Evolutionary conservation across 495 filamentous ascomycete genomes (phyloP).

Genomic region (Rhizodiscina lignyota): DNA sequence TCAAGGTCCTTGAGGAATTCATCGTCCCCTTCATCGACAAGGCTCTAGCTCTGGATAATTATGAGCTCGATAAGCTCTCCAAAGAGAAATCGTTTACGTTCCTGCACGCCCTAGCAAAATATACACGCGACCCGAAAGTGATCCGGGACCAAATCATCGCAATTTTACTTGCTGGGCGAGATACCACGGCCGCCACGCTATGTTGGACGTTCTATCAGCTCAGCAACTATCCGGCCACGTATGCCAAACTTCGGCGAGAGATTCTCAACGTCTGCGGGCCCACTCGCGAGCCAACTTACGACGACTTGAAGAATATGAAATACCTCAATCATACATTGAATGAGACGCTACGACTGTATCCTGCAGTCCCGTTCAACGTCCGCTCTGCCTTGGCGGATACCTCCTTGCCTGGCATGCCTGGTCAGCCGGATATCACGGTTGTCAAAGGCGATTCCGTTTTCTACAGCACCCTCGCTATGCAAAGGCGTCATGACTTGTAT

Average conservation of each 20-base stretch:
- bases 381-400: constrained; percentile 59
- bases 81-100: constrained; percentile 26
- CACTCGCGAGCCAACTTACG: constrained; percentile 29
- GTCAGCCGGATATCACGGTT: constrained; percentile 47
- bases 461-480: constrained; percentile 57
- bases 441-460: constrained; percentile 49
- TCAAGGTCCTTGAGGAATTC: constrained; percentile 32
- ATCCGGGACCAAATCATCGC: constrained; percentile 24
- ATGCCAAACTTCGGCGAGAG: constrained; percentile 53
- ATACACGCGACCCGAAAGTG: constrained; percentile 21
- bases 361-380: constrained; percentile 64
- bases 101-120: constrained; percentile 22
- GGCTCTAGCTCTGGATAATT: constrained; percentile 27
- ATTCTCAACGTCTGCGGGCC: constrained; percentile 49
- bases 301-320: constrained; percentile 22
- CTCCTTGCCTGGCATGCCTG: constrained; percentile 60
- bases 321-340: constrained; percentile 44
- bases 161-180: constrained; percentile 21
- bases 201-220: constrained; percentile 67
- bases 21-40: constrained; percentile 34
- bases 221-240: constrained; percentile 43
- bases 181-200: constrained; percentile 37
- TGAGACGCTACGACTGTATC: constrained; percentile 70
- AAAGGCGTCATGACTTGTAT: constrained; percentile 52
- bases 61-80: constrained; percentile 31